Base-by-base conservation (phyloP, 106 monocot species). In the Acanthochlamys bracteata region DNA sequence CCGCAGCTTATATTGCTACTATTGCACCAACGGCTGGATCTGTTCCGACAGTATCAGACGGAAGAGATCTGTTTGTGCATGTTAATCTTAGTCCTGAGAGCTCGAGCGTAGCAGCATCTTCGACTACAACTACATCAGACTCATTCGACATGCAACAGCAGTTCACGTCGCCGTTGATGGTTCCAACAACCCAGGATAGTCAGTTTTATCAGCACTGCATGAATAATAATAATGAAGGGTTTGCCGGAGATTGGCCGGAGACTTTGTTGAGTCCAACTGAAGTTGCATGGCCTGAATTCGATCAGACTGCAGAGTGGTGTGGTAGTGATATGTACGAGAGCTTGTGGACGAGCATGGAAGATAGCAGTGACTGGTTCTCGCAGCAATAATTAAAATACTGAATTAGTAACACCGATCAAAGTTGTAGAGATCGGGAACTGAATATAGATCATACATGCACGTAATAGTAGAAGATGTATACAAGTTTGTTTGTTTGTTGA, bases 331-430 rank as follows among this genome's bases (percentile, higher is more conserved):
- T 22, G 55, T 55, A 55, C 55, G 55, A 55, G 15, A 55, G 22
- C 10, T 55, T 55, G 20, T 55, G 55, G 33, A 33, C 33, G 55
- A 55, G 10, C 20, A 10, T 55, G 20, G 55, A 55, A 22, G 55
- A 55, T 51, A 33, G 33, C 49, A 14, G 12, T 17, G 20, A 21
- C 20, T 55, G 55, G 55, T 55, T 55, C 20, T 21, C 10, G 20
- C 55, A 15, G 55, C 55, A 55, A 55, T 55, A 55, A 17, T 54
- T 43, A 43, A n/a, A 55, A 55, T 55, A 55, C 4, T 33, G 33
- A 33, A 3, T 33, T 6, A 33, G 1, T 33, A 33, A 1, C 6
- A 33, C 6, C 6, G 33, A n/a, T n/a, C n/a, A 3, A 33, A 33
- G 33, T 33, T 33, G 33, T 33, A 33, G 33, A 33, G 33, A 33